A percentile compares a stretch with the other conserved stretches of the same genome.
These are phyloP conservation scores for Trifolium dubium DNA, from an alignment of 306 rosid species.

Conservation along the genomic window DNA sequence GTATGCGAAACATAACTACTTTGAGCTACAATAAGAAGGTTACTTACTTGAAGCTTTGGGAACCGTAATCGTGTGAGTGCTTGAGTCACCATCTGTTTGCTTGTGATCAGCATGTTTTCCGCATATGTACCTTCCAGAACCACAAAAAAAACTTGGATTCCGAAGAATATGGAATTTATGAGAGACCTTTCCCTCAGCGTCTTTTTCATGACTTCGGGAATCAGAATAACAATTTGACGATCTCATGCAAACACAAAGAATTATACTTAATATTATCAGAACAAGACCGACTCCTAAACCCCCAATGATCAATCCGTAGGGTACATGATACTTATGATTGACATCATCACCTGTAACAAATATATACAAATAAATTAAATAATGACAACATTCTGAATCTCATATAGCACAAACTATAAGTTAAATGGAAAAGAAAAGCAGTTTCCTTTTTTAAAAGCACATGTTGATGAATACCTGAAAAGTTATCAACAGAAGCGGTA, in stretches of 20 bases:
- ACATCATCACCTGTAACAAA: conserved; percentile 56
- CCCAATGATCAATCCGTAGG: conserved; percentile 86
- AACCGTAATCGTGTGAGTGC: conserved; percentile 54
- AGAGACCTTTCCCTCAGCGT: conserved; percentile 58
- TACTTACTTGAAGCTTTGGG: conserved; percentile 73
- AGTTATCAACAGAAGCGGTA: conserved; percentile 50
- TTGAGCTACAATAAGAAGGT: conserved; percentile 28
- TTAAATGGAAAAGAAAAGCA: not conserved
- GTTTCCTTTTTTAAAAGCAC: not conserved
- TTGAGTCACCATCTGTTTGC: conserved; percentile 70
- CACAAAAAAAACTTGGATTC: conserved; percentile 86
- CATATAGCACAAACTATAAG: not conserved
- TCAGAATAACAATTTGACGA: conserved; percentile 63
- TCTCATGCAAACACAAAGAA: conserved; percentile 62
- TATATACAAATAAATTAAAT: conserved; percentile 12
- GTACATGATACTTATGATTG: conserved; percentile 67
- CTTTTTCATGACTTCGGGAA: conserved; percentile 59
- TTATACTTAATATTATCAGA: conserved; percentile 61
- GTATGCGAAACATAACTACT: not conserved
- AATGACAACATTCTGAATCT: conserved; percentile 5
- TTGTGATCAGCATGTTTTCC: conserved; percentile 69
- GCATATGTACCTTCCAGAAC: conserved; percentile 82
- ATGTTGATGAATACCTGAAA: conserved; percentile 59
- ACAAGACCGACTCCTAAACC: conserved; percentile 72
- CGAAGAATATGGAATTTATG: conserved; percentile 87